These are phyloP conservation scores for Globisporangium uncinulatum DNA, from an alignment of 352 stramenopile genomes.

Conservation along the genomic window DNA sequence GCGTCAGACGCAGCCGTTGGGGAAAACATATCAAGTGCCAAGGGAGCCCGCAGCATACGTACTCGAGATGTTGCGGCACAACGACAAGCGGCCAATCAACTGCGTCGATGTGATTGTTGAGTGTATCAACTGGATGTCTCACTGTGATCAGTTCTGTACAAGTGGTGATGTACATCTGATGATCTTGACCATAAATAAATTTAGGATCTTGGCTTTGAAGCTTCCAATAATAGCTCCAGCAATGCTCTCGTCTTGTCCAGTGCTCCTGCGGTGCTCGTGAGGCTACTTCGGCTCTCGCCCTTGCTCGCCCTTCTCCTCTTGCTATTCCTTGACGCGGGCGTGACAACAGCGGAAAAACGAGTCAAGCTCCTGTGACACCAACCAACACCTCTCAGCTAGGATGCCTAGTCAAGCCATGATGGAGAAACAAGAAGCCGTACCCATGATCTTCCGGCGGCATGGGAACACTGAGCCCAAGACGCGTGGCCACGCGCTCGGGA, in stretches of 20 bases:
- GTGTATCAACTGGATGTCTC: too few relatives aligned
- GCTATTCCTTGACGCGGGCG: background rate
- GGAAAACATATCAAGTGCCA: too few relatives aligned
- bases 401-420: conserved; percentile 58
- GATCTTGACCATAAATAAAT: too few relatives aligned
- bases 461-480: conserved; percentile 68
- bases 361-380: background rate
- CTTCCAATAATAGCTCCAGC: background rate
- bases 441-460: conserved; percentile 75
- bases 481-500: conserved; percentile 52
- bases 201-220: too few relatives aligned
- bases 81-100: too few relatives aligned
- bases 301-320: background rate
- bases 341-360: background rate
- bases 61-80: too few relatives aligned
- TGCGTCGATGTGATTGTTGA: too few relatives aligned
- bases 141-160: too few relatives aligned
- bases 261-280: too few relatives aligned
- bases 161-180: too few relatives aligned
- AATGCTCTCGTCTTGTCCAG: background rate
- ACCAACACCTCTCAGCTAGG: background rate
- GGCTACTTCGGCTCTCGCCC: background rate
- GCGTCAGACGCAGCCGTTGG: too few relatives aligned
- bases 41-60: too few relatives aligned
- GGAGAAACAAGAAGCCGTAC: conserved; percentile 74